Base-by-base conservation (phyloP, 371 early-diverging fungal species). In the Circinella umbellata region DNA sequence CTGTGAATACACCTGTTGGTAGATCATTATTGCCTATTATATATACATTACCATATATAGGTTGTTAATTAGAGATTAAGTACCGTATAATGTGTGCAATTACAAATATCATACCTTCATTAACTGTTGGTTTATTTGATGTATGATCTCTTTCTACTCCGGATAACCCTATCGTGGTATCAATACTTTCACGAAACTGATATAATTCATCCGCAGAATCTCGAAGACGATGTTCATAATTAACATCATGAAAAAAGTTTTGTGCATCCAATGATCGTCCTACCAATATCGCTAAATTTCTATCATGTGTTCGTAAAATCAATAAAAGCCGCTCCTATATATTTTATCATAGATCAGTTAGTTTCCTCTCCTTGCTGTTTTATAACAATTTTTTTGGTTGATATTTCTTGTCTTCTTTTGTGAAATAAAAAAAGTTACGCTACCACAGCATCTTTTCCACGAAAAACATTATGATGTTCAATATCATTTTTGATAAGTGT, bases 361-460 rank as follows among this genome's bases (percentile, higher is more conserved):
- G 27, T 27, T 27, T 27, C 1, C 2, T 27, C 27, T 2, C 27
- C 27, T 6, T 54, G 42, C 47, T 47, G 47, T 15, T 11, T 11
- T 47, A 47, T 11, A 46, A 14, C 1, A 39, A 20, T 39, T 57
- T 34, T 57, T 47, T 49, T 9, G 0, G 38, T 17, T 2, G 1
- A 7, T 14, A 13, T 11, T 27, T 27, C 2, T 27, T 27, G 27
- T 27, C 27, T 27, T 1, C 27, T 27, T 27, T 27, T 27, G 27
- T 27, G 27, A 27, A 27, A 27, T 1, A 27, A 2, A 27, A 27
- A 27, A 27, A 27, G 27, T 27, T 10, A 69, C 82, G 27, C 74
- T 86, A 93, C 95, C 66, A 95, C 93, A 10, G 92, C 94, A 18
- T 93, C 93, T 68, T 88, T 83, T 59, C 96, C 97, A 49, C 83